A percentile compares a stretch with the other conserved stretches of the same genome.
These are phyloP conservation scores for Pyricularia pennisetigena DNA, from an alignment of 2,329 filamentous ascomycete genomes.

Conservation along the genomic window DNA sequence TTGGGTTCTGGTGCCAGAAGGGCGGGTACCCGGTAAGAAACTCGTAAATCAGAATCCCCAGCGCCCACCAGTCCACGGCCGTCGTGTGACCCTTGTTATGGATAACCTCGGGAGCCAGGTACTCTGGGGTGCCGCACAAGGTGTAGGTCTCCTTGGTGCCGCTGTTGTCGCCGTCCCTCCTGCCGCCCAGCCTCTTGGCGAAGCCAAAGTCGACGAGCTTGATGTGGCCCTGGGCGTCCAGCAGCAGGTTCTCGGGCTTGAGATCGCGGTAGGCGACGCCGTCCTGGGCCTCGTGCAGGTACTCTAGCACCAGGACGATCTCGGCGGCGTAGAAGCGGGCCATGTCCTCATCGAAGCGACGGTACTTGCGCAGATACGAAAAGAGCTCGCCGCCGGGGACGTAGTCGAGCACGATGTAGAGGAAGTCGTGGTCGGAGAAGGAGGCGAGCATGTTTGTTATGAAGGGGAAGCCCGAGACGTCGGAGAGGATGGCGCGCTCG, in stretches of 20 bases:
- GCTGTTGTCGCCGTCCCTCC: constrained; percentile 14
- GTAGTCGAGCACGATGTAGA: constrained; percentile 80
- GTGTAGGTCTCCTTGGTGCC: constrained; percentile 63
- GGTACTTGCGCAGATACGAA: constrained; percentile 67
- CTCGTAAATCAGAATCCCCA: constrained; percentile 77
- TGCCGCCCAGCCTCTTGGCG: constrained; percentile 62
- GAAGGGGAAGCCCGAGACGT: constrained; percentile 73
- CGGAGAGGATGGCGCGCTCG: constrained; percentile 67
- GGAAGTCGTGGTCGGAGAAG: constrained; percentile 68
- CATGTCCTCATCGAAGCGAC: constrained; percentile 69
- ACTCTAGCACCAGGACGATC: constrained; percentile 74
- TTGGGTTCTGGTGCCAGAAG: constrained; percentile 79
- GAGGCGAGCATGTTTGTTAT: constrained; percentile 71
- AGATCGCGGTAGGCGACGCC: constrained; percentile 72
- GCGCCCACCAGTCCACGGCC: constrained; percentile 81
- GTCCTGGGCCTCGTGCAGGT: constrained; percentile 68
- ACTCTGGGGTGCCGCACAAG: constrained; percentile 74
- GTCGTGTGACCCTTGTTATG: constrained; percentile 69
- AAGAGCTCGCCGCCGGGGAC: constrained; percentile 79
- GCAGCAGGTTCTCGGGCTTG: constrained; percentile 74
- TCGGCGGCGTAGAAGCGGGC: constrained; percentile 78
- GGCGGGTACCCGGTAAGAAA: constrained; percentile 78
- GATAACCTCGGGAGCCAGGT: constrained; percentile 76
- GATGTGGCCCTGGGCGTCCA: constrained; percentile 69
- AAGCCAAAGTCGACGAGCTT: constrained; percentile 82